A percentile compares a stretch with the other conserved stretches of the same genome.
phyloP scores from a whole-genome alignment of 176 grass and related monocot genomes.

The Elaeis guineensis region DNA sequence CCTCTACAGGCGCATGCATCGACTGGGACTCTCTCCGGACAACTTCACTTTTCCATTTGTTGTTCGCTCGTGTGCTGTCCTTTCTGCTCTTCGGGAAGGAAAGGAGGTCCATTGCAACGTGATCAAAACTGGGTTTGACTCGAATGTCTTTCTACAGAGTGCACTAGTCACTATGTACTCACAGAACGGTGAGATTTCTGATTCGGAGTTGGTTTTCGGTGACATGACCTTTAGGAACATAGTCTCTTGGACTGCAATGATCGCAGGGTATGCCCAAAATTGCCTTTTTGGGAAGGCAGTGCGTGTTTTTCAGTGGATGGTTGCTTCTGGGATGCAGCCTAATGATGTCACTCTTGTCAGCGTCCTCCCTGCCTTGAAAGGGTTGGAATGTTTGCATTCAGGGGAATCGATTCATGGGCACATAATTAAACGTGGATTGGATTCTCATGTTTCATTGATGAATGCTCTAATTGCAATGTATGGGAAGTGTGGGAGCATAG shows the following conservation, averaged over 20 bases:
- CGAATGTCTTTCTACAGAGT: slow-evolving; percentile 37
- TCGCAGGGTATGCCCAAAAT: slow-evolving; percentile 68
- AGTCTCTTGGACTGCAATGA: slow-evolving; percentile 79
- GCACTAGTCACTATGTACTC: slow-evolving; percentile 64
- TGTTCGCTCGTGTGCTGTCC: slow-evolving; percentile 42
- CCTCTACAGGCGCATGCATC: slow-evolving; percentile 65
- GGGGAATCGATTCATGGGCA: slow-evolving; percentile 60
- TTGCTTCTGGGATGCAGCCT: slow-evolving; percentile 26
- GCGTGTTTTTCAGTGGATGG: slow-evolving; percentile 45
- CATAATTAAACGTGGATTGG: slow-evolving; percentile 38
- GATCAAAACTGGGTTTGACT: slow-evolving; percentile 39
- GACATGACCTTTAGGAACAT: slow-evolving; percentile 49
- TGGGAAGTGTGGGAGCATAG: slow-evolving; percentile 33
- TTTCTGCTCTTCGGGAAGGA: slow-evolving; percentile 30
- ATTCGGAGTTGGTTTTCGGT: slow-evolving; percentile 45
- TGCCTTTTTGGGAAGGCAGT: slow-evolving; percentile 38
- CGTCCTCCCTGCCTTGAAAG: slow-evolving; percentile 63
- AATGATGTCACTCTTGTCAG: slow-evolving; percentile 78
- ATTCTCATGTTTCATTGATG: slow-evolving; percentile 36
- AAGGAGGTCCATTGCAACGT: slow-evolving; percentile 50
- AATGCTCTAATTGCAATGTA: slow-evolving; percentile 82
- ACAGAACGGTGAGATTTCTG: slow-evolving; percentile 39
- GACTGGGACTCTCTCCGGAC: slow-evolving; percentile 37
- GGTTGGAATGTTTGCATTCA: slow-evolving; percentile 23
- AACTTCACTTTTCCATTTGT: slow-evolving; percentile 76